Conservation (phyloP, 306 rosid species). For the Fragaria iinumae region DNA sequence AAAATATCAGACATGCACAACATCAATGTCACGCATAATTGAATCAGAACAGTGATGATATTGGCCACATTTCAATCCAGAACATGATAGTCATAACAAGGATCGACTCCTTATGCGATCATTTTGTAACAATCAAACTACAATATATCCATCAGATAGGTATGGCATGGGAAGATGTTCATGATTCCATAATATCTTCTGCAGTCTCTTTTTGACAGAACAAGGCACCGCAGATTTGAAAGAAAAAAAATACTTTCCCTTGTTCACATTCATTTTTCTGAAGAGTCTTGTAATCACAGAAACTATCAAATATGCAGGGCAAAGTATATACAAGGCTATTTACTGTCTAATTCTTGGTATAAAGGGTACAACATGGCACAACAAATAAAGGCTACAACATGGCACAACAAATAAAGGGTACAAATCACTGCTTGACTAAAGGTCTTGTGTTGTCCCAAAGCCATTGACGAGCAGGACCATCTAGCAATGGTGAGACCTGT, state of each 20-base stretch:
- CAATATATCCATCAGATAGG: too few relatives aligned
- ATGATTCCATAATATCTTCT: too few relatives aligned
- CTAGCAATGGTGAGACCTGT: constrained; percentile 84
- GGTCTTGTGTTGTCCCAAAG: constrained; percentile 86
- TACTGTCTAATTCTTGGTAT: neutral
- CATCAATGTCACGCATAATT: too few relatives aligned
- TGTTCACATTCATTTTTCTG: neutral
- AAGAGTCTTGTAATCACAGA: neutral
- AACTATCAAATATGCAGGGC: neutral
- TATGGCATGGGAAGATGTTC: too few relatives aligned
- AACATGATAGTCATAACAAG: too few relatives aligned
- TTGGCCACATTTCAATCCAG: too few relatives aligned
- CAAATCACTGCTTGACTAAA: constrained; percentile 29
- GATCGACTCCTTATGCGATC: too few relatives aligned
- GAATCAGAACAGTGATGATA: too few relatives aligned
- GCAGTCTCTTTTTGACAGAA: too few relatives aligned
- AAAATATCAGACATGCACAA: too few relatives aligned
- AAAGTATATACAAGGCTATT: neutral
- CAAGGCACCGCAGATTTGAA: too few relatives aligned
- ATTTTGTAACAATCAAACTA: too few relatives aligned
- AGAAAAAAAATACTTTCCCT: neutral
- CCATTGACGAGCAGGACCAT: constrained; percentile 76
- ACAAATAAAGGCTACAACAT: constrained; percentile 1
- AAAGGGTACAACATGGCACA: constrained; percentile 4
- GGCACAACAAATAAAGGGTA: neutral